These are phyloP conservation scores for Thielaviopsis populi DNA, from an alignment of 2,329 filamentous ascomycete species.

Conservation along the genomic window DNA sequence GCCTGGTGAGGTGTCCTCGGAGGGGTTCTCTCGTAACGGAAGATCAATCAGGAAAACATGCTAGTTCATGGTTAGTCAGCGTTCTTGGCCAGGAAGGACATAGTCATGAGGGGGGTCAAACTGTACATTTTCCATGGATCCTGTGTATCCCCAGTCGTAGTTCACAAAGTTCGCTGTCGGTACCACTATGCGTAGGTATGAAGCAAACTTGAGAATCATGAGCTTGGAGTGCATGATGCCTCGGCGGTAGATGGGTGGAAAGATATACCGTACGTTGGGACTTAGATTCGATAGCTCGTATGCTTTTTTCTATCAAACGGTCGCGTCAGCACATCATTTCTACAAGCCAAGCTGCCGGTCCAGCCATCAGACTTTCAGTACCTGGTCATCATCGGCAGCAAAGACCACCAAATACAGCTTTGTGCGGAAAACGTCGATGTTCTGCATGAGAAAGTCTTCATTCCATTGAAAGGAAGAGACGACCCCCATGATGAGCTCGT, in stretches of 20 bases:
- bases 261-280: conserved; percentile 53
- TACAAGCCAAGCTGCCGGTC: background rate
- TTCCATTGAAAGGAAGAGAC: conserved; percentile 84
- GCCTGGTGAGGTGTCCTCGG: conserved; percentile 20
- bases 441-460: conserved; percentile 59
- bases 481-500: conserved; percentile 58
- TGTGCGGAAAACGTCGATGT: conserved; percentile 46
- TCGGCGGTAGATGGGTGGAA: conserved; percentile 62
- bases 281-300: conserved; percentile 36
- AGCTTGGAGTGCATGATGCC: conserved; percentile 89
- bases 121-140: conserved; percentile 68
- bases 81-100: background rate
- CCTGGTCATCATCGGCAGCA: conserved; percentile 37
- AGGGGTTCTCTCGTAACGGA: conserved; percentile 33
- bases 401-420: conserved; percentile 47
- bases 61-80: conserved; percentile 25
- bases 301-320: conserved; percentile 29
- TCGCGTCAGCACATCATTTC: background rate
- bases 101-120: background rate
- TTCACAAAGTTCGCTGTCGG: conserved; percentile 75
- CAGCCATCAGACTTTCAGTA: conserved; percentile 25
- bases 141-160: conserved; percentile 81
- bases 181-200: conserved; percentile 63
- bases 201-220: conserved; percentile 67
- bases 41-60: conserved; percentile 87